phyloP scores from a whole-genome alignment of 2,329 filamentous ascomycete genomes.

The Massarina eburnea region DNA sequence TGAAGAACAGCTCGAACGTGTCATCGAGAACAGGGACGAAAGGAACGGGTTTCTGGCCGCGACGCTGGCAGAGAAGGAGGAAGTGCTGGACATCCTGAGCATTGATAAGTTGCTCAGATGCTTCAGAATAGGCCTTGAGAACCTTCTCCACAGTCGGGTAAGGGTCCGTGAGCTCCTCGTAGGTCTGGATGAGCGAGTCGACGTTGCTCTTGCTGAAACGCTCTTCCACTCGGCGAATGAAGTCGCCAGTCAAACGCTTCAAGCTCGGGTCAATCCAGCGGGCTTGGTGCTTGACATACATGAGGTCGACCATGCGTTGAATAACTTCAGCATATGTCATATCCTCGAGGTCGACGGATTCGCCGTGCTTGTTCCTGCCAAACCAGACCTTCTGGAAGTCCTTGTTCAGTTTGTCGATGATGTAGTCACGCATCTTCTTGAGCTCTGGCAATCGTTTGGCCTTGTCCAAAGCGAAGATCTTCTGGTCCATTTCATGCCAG shows the following conservation, averaged over 20 bases:
- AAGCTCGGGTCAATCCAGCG: constrained; percentile 65
- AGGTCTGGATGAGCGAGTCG: constrained; percentile 84
- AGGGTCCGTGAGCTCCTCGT: constrained; percentile 82
- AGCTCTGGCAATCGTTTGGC: constrained; percentile 56
- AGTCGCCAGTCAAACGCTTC: constrained; percentile 83
- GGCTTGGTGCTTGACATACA: constrained; percentile 49
- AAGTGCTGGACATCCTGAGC: constrained; percentile 98
- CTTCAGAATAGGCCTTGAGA: constrained; percentile 79
- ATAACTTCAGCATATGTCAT: constrained; percentile 54
- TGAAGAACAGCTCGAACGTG: constrained; percentile 99
- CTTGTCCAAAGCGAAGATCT: constrained; percentile 95
- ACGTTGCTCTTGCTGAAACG: constrained; percentile 81
- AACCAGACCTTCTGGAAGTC: constrained; percentile 56
- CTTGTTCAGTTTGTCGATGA: constrained; percentile 51
- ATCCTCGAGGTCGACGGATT: constrained; percentile 49
- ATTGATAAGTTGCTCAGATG: constrained; percentile 89
- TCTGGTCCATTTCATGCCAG: constrained; percentile 99
- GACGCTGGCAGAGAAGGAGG: constrained; percentile 85
- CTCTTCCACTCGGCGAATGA: constrained; percentile 95
- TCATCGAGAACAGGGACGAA: constrained; percentile 96
- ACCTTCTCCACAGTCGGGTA: constrained; percentile 78
- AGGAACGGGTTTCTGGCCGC: constrained; percentile 91
- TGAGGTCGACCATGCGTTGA: constrained; percentile 49
- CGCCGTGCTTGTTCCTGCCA: constrained; percentile 45
- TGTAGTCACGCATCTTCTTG: constrained; percentile 48